Base-by-base conservation (phyloP, 148 eudicot genomes). In the Simmondsia chinensis region DNA sequence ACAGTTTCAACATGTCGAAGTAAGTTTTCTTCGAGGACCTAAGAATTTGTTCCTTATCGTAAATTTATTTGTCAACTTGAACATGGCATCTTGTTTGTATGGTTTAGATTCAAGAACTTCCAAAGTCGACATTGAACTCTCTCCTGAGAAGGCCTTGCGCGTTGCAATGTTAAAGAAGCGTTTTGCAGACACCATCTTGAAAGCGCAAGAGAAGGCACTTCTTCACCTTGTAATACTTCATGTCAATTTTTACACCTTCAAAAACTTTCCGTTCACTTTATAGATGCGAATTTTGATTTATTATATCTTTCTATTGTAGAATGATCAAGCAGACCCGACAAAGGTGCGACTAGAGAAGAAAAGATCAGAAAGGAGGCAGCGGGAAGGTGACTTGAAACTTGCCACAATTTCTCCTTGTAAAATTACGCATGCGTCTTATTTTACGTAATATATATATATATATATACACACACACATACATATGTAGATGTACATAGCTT, bases 101-200 rank as follows among this genome's bases (percentile, higher is more conserved):
- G 45, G 22, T 43, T 20, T 44, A 82, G 94, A 57, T 28, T 71
- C 71, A 47, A 51, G 40, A 3, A 43, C 50, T 50, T 37, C 66
- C 5, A 26, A 26, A 37, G 32, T 58, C 28, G 82, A 71, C 45
- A 29, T 66, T 18, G 75, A 63, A 37, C 59, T 77, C 39, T 71
- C 87, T 25, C 84, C 94, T 3, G 57, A 73, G 41, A 80, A 72
- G 63, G 94, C 87, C 33, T 57, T 83, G 31, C 89, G 91, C 22
- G 79, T 75, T 65, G 96, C 89, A 34, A 75, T 75, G 74, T 56
- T 88, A 39, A 88, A 69, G 65, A 67, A 64, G 24, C 91, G 97
- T 21, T 83, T 75, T 68, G 87, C 91, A 22, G 84, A 73, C 50
- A 80, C 83, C 2, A 85, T 85, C 39, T 56, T 69, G 38, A 85